These are phyloP conservation scores for Torulaspora delbrueckii DNA, from an alignment of 805 yeast species.

Conservation along the genomic window DNA sequence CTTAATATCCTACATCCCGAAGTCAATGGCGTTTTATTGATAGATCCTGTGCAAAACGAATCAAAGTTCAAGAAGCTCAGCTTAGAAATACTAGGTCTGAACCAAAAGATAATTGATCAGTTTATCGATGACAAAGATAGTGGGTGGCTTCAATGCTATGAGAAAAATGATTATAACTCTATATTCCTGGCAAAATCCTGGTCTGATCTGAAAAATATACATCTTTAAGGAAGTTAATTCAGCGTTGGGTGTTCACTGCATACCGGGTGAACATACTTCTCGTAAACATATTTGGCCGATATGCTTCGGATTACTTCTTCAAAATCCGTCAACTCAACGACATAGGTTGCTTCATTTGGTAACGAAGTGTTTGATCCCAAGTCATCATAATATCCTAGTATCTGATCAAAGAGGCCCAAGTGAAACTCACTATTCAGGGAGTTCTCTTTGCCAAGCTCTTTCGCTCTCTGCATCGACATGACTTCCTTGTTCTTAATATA, in stretches of 20 bases:
- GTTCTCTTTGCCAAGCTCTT: slow-evolving; percentile 1
- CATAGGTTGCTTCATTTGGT: slow-evolving; percentile 3
- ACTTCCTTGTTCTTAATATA: slow-evolving; percentile 10
- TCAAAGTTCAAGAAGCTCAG: slow-evolving; percentile 22
- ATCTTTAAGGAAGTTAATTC: neutral
- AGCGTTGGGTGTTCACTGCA: neutral
- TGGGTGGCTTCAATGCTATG: slow-evolving; percentile 10
- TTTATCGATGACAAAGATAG: slow-evolving; percentile 1
- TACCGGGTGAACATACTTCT: slow-evolving; percentile 6
- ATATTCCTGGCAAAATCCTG: slow-evolving; percentile 22
- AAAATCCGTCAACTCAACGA: slow-evolving; percentile 9
- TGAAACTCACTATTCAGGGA: slow-evolving; percentile 9
- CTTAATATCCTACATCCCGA: slow-evolving; percentile 26
- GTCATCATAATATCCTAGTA: slow-evolving; percentile 7
- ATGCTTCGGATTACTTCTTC: slow-evolving; percentile 11
- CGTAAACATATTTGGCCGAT: slow-evolving; percentile 10
- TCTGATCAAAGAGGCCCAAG: slow-evolving; percentile 10
- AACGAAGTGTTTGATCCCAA: slow-evolving; percentile 1
- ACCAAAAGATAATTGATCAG: neutral
- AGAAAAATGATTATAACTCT: slow-evolving; percentile 11
- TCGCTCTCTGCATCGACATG: slow-evolving; percentile 1
- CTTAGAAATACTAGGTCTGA: slow-evolving; percentile 15
- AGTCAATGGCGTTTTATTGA: slow-evolving; percentile 26
- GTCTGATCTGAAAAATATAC: slow-evolving; percentile 10
- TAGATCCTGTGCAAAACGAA: slow-evolving; percentile 21